A percentile compares a stretch with the other conserved stretches of the same genome.
Evolutionary conservation across 768 basidiomycete genomes (phyloP).

Genomic region (Russula sp.): DNA sequence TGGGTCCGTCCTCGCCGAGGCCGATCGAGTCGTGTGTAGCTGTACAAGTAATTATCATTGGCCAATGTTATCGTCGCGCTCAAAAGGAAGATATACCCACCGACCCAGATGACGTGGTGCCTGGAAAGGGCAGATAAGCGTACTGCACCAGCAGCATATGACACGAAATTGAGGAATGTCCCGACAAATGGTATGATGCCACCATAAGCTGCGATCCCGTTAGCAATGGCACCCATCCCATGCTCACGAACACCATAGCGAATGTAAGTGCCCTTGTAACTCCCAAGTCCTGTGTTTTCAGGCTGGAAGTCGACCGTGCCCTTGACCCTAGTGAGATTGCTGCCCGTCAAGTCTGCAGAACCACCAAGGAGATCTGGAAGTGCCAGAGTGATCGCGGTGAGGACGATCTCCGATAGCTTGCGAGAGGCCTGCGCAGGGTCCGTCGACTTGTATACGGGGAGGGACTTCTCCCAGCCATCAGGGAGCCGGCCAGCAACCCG

Average conservation of each 20-base stretch:
- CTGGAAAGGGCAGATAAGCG: constrained; percentile 83
- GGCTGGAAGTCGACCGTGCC: constrained; percentile 86
- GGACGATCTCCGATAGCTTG: constrained; percentile 86
- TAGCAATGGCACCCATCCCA: constrained; percentile 93
- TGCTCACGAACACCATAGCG: constrained; percentile 98
- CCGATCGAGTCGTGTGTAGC: constrained; percentile 96
- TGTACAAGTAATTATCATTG: constrained; percentile 27
- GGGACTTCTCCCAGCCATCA: constrained; percentile 74
- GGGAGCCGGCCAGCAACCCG: constrained; percentile 82
- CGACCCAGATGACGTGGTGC: constrained; percentile 92
- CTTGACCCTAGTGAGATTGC: constrained; percentile 87
- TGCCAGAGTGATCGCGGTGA: constrained; percentile 64
- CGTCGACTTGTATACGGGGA: constrained; percentile 78
- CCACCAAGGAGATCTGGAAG: constrained; percentile 87
- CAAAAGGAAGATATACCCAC: constrained; percentile 38
- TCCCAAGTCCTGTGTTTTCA: constrained; percentile 76
- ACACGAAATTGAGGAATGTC: constrained; percentile 95
- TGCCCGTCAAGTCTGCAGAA: constrained; percentile 88
- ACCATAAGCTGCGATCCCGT: constrained; percentile 86
- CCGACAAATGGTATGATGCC: constrained; percentile 86
- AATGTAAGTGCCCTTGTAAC: constrained; percentile 83
- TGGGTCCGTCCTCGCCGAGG: constrained; percentile 93
- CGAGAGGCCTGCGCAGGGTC: constrained; percentile 87
- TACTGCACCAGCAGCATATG: constrained; percentile 90
- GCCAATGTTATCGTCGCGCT: not conserved